These are phyloP conservation scores for Sextonia rubra DNA, from an alignment of 164 flowering plant genomes.

Conservation along the genomic window DNA sequence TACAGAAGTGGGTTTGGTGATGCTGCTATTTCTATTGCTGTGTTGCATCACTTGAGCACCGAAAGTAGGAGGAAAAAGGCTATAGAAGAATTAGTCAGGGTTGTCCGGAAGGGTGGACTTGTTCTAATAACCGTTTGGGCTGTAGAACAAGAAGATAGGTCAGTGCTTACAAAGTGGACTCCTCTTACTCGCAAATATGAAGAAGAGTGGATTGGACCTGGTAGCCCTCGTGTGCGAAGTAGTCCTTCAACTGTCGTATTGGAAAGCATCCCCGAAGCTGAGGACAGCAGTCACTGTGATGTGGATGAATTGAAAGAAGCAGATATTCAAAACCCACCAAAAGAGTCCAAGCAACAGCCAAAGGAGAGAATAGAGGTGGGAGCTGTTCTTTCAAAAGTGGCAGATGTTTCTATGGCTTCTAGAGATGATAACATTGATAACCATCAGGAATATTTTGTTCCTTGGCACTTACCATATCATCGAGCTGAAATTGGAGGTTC, in stretches of 20 bases:
- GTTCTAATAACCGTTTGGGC: constrained; percentile 97
- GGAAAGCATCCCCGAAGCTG: constrained; percentile 75
- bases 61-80: constrained; percentile 81
- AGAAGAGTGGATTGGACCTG: constrained; percentile 91
- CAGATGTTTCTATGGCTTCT: constrained; percentile 15
- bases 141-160: constrained; percentile 80
- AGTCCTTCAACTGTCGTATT: constrained; percentile 35
- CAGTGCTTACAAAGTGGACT: constrained; percentile 80
- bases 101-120: constrained; percentile 77
- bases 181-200: constrained; percentile 63
- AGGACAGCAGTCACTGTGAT: constrained; percentile 32
- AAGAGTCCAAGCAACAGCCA: constrained; percentile 13
- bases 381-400: constrained; percentile 12
- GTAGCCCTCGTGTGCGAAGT: constrained; percentile 56
- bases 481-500: constrained; percentile 92
- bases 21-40: constrained; percentile 97
- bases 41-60: constrained; percentile 88
- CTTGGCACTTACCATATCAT: constrained; percentile 99
- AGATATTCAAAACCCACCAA: constrained; percentile 6
- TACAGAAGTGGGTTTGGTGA: constrained; percentile 78
- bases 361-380: constrained; percentile 13
- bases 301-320: background rate
- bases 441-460: constrained; percentile 93
- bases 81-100: constrained; percentile 71
- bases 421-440: constrained; percentile 16